These are phyloP conservation scores for Acer saccharum DNA, from an alignment of 345 rosid species.

Conservation along the genomic window DNA sequence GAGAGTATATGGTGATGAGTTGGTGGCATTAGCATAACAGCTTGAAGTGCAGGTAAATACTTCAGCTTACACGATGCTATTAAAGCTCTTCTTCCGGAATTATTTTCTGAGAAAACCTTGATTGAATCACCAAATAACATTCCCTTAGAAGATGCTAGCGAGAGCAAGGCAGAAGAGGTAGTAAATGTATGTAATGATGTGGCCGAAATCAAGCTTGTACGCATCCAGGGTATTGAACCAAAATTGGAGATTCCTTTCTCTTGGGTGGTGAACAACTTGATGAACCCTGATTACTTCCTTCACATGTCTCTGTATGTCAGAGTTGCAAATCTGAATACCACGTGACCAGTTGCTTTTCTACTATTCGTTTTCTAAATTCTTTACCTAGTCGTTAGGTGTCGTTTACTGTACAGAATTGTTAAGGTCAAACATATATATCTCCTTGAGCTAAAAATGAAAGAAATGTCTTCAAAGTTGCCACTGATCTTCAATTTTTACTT, in stretches of 20 bases:
- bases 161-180: constrained; percentile 24
- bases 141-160: constrained; percentile 31
- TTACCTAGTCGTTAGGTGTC: neutral
- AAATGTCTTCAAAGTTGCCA: neutral
- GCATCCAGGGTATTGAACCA: constrained; percentile 89
- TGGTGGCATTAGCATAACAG: neutral
- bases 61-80: constrained; percentile 68
- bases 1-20: no score
- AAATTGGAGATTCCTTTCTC: constrained; percentile 83
- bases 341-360: neutral
- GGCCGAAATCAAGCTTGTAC: constrained; percentile 64
- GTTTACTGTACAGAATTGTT: constrained; percentile 7
- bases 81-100: constrained; percentile 61
- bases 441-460: neutral
- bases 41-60: constrained; percentile 57
- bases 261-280: constrained; percentile 86
- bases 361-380: constrained; percentile 3
- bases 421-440: neutral
- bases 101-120: constrained; percentile 26
- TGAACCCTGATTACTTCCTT: constrained; percentile 82
- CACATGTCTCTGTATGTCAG: constrained; percentile 65
- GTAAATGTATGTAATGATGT: constrained; percentile 16
- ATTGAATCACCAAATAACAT: constrained; percentile 26
- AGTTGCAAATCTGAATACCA: constrained; percentile 33
- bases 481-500: neutral